Evolutionary conservation across 1,139 yeast species (phyloP).

Genomic region (Yamadazyma aaseri): DNA sequence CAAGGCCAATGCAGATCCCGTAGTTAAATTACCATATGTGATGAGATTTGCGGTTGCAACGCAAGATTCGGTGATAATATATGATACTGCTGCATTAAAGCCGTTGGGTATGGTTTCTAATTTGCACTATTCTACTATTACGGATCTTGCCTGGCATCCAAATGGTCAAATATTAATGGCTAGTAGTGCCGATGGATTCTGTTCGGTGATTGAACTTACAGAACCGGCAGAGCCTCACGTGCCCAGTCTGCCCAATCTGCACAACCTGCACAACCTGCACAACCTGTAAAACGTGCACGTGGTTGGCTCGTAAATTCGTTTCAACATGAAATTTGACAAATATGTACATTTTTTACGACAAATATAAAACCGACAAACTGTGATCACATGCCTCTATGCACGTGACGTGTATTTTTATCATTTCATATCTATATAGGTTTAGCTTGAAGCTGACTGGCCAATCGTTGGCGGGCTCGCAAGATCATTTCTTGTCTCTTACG

Average conservation of each 20-base stretch:
- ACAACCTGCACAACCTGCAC: no score
- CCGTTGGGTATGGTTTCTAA: constrained; percentile 79
- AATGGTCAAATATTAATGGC: constrained; percentile 73
- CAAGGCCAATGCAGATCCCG: constrained; percentile 17
- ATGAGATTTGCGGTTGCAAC: constrained; percentile 93
- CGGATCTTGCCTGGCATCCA: constrained; percentile 82
- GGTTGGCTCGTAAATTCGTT: no score
- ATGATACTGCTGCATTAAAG: constrained; percentile 66
- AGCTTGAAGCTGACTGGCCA: constrained; percentile 36
- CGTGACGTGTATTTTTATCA: no score
- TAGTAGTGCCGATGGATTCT: constrained; percentile 94
- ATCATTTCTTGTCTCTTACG: constrained; percentile 45
- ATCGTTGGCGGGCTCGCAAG: constrained; percentile 40
- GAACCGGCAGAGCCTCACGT: no score
- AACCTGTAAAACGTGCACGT: no score
- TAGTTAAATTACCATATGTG: constrained; percentile 64
- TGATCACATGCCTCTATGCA: no score
- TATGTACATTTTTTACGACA: no score
- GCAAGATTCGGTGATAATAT: constrained; percentile 78
- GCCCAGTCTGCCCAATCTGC: no score
- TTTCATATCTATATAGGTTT: constrained; percentile 16
- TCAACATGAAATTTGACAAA: no score
- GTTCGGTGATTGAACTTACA: constrained; percentile 51
- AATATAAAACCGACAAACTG: no score
- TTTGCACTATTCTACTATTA: constrained; percentile 82